phyloP scores from a whole-genome alignment of 192 early-diverging fungal species.

The Gaertneriomyces sp. region DNA sequence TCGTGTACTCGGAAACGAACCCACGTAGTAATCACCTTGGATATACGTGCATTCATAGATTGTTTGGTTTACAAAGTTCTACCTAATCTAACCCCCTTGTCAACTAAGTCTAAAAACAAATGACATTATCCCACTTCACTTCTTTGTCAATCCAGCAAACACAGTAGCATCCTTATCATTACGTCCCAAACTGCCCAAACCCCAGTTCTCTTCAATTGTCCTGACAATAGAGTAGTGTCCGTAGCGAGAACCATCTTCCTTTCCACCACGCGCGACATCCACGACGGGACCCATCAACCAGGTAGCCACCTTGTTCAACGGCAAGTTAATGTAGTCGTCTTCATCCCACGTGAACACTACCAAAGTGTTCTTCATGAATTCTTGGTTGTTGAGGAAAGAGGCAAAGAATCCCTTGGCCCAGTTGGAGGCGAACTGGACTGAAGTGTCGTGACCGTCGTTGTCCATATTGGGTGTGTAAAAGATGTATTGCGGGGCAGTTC shows the following conservation, averaged over 20 bases:
- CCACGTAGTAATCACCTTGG: too few species aligned
- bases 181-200: conserved; percentile 54
- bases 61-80: too few species aligned
- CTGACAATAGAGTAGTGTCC: conserved; percentile 61
- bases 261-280: conserved; percentile 18
- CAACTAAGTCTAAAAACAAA: too few species aligned
- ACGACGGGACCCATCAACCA: conserved; percentile 26
- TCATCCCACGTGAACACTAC: conserved; percentile 45
- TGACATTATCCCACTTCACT: background rate
- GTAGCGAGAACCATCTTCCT: conserved; percentile 55
- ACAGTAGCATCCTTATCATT: conserved; percentile 41
- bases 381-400: conserved; percentile 41
- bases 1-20: too few species aligned
- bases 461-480: conserved; percentile 65
- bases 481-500: conserved; percentile 51
- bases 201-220: conserved; percentile 67
- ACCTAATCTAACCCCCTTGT: too few species aligned
- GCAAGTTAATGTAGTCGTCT: conserved; percentile 10
- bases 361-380: conserved; percentile 40
- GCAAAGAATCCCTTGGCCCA: conserved; percentile 60
- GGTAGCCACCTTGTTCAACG: conserved; percentile 28
- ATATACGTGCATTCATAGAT: too few species aligned
- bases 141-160: background rate
- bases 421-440: conserved; percentile 14
- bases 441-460: conserved; percentile 41